Evolutionary conservation across 331 rosid species (phyloP).

Genomic region (Quercus phellos): DNA sequence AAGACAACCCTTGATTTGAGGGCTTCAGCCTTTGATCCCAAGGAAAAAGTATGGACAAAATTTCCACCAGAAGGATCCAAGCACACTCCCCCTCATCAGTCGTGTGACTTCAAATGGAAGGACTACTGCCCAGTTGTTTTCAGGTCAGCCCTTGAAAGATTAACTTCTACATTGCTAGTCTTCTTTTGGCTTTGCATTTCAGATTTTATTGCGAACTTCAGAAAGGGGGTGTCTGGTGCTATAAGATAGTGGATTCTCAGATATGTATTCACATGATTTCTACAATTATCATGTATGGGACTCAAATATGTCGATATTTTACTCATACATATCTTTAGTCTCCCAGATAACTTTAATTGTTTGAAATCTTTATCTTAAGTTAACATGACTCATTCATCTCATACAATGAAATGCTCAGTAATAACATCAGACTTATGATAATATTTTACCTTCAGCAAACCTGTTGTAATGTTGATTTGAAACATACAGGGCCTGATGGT

Average conservation of each 20-base stretch:
- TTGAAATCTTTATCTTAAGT: not conserved
- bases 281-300: not conserved
- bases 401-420: not conserved
- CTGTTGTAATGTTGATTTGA: not conserved
- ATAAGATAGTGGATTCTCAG: not conserved
- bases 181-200: not conserved
- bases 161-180: slow-evolving; percentile 11
- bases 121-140: slow-evolving; percentile 95
- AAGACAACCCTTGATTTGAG: slow-evolving; percentile 71
- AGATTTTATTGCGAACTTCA: not conserved
- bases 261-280: not conserved
- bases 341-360: not conserved
- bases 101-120: slow-evolving; percentile 89
- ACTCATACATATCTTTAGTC: slow-evolving; percentile 1
- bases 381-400: not conserved
- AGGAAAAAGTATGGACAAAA: slow-evolving; percentile 87
- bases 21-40: slow-evolving; percentile 86
- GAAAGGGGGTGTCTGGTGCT: not conserved
- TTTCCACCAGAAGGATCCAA: slow-evolving; percentile 97
- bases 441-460: not conserved
- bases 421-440: not conserved
- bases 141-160: slow-evolving; percentile 48
- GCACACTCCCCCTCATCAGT: slow-evolving; percentile 86
- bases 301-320: not conserved
- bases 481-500: not conserved